Evolutionary conservation across 2,329 filamentous ascomycete genomes (phyloP), one percentile per base, ranked within the genome.

Genomic region (Trichoderma sp.): DNA sequence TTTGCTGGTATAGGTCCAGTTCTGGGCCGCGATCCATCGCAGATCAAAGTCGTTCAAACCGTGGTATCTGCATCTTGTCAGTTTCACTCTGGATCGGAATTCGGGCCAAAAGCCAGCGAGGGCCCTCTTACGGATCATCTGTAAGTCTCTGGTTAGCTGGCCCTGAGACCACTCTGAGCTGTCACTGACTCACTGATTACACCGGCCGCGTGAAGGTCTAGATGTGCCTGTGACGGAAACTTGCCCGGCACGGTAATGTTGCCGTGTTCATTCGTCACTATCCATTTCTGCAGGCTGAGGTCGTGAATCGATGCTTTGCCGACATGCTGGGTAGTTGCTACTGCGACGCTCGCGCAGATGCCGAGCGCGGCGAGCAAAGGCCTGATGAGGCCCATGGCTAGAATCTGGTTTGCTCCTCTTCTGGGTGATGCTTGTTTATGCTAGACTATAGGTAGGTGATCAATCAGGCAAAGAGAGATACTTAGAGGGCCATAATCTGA

Each of bases 1-100:
- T 34, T 0, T 75, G n/a, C 80, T 81, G 0, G 79, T 82, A 70
- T 88, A 89, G 0, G 84, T 88, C 86, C 86, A 89, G 70, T 88
- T n/a, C 79, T 68, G 65, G 12, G 64, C 59, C 15, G 66, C 79
- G 28, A 89, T 78, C 85, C 85, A 88, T 26, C 85, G 81, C 17
- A 85, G 78, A 63, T 86, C 77, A 69, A 87, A 86, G 69, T 88
- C 85, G 66, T 87, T 87, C 1, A 85, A 73, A 2, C 83, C 85
- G 69, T 81, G 80, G 64, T 85, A 82, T 54, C 80, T 67, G 39
- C 67, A 28, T n/a, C 19, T 5, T 1, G 12, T 64, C 64, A 43
- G 63, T 3, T 43, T 5, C 19, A 15, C 24, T 45, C 17, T 34
- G 7, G 7, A 26, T 9, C 1, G 0, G 7, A 17, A 4, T 39